Base-by-base conservation (phyloP, 1,139 yeast species). In the Candida sp. region DNA sequence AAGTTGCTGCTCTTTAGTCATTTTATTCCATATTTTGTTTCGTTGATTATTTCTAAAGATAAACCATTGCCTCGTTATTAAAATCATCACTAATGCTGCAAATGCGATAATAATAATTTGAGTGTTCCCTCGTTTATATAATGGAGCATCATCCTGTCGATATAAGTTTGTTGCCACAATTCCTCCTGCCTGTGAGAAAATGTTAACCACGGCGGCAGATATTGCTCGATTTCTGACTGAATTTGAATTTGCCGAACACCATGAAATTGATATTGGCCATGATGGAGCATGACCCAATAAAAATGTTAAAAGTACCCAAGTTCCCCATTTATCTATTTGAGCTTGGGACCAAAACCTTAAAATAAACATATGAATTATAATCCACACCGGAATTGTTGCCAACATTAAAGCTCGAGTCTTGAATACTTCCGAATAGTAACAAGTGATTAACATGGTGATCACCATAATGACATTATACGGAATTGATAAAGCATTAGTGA, bases 241-340 rank as follows among this genome's bases (percentile, higher is more conserved):
- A 51, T 78, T 76, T 9, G 85, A 69, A 51, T 81, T 81, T 33
- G 75, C 58, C 0, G 84, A 78, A 42, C 77, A 72, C 81, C 84
- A 77, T 21, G 80, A 65, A 37, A 79, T 80, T 43, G 73, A 62
- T 15, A 41, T 79, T 63, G 5, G 82, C 78, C 55, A 77, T 79
- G 25, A 71, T 60, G 41, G 74, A 75, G 1, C 73, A 72, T 29
- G 62, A 59, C 3, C 75, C 77, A 21, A 76, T 57, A 3, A 70
- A 49, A 77, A 49, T 2, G 79, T 68, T 29, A 68, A 56, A 23
- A 76, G 50, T 1, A 62, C 73, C 56, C 72, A 77, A 2, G 79
- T 70, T 7, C 70, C 73, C 80, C 82, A 75, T 21, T 62, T 53
- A 23, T 68, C 50, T 5, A 57, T 55, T 53, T 65, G 58, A 6